Evolutionary conservation across 371 early-diverging fungal genomes (phyloP).

Genomic region (Rhizopus delemar): DNA sequence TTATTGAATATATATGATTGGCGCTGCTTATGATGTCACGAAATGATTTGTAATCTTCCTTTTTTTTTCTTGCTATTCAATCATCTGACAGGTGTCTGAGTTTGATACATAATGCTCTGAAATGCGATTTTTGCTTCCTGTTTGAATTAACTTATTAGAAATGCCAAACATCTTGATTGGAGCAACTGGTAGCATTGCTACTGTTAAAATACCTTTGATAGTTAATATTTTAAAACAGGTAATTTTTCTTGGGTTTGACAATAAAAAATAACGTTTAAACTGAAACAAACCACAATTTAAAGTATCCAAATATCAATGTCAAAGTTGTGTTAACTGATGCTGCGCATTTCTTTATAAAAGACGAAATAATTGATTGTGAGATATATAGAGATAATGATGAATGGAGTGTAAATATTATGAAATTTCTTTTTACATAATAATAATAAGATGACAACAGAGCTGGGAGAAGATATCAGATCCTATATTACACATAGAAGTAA

Average conservation of each 20-base stretch:
- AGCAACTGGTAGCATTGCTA: conserved; percentile 90
- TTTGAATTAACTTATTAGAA: no score
- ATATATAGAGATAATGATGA: conserved; percentile 85
- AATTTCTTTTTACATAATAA: no score
- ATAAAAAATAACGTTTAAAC: background rate
- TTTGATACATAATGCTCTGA: no score
- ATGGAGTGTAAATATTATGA: conserved; percentile 65
- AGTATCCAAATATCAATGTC: conserved; percentile 55
- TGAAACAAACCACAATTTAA: conserved; percentile 14
- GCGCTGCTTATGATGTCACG: no score
- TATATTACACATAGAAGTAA: conserved; percentile 92
- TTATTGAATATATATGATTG: no score
- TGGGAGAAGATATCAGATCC: conserved; percentile 88
- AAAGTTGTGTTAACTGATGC: conserved; percentile 74
- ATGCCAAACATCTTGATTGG: conserved; percentile 73
- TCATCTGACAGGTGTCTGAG: no score
- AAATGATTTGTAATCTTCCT: no score
- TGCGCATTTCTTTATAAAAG: conserved; percentile 82
- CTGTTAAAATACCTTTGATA: conserved; percentile 81
- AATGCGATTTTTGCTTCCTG: background rate
- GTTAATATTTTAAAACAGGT: conserved; percentile 55
- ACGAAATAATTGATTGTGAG: conserved; percentile 45
- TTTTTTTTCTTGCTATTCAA: no score
- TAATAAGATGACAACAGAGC: conserved; percentile 34
- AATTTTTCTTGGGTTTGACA: conserved; percentile 2